phyloP scores from a whole-genome alignment of 2,329 filamentous ascomycete species.

The Diaporthe eres region DNA sequence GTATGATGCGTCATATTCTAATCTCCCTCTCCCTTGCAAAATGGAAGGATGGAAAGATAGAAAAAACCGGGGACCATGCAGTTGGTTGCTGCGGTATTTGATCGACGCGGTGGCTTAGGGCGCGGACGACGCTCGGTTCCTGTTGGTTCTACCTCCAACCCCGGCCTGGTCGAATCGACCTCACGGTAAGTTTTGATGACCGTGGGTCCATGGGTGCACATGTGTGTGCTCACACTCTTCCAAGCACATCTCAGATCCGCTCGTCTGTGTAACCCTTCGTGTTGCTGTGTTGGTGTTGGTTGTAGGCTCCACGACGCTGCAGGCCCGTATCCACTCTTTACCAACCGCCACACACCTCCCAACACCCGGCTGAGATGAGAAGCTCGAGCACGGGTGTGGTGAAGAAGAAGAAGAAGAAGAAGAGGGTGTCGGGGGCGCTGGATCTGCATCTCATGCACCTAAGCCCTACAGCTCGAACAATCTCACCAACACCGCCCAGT shows the following conservation, averaged over 20 bases:
- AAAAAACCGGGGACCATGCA: constrained; percentile 2
- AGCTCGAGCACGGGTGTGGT: background rate
- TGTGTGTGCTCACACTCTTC: no score
- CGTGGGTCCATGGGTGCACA: background rate
- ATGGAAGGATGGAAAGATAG: background rate
- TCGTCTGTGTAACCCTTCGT: background rate
- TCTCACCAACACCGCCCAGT: background rate
- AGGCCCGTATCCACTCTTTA: background rate
- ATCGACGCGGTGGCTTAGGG: background rate
- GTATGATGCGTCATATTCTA: background rate
- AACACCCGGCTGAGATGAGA: background rate
- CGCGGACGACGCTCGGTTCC: background rate
- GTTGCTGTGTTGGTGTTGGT: background rate
- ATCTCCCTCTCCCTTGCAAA: background rate
- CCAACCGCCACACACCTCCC: background rate
- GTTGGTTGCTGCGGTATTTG: constrained; percentile 1
- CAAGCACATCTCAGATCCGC: no score
- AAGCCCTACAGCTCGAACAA: background rate
- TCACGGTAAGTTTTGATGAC: background rate
- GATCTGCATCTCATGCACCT: constrained; percentile 9
- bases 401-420: no score
- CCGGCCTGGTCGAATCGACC: background rate
- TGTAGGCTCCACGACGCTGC: background rate
- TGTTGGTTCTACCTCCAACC: background rate
- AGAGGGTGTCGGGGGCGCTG: background rate